phyloP scores from a whole-genome alignment of 116 monocot genomes.

The Papilionanthe hybrid region DNA sequence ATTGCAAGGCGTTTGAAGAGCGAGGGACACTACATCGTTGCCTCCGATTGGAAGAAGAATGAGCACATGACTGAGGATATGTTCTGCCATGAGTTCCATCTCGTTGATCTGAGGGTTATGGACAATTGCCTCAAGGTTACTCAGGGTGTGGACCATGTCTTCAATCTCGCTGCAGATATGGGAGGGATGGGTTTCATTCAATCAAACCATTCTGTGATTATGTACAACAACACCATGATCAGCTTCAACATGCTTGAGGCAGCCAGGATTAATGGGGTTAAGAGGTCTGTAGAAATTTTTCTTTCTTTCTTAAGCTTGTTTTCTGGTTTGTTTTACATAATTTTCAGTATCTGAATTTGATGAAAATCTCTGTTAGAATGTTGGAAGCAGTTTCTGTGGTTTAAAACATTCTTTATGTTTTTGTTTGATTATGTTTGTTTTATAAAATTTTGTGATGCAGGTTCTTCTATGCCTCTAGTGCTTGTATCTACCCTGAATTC shows the following conservation, averaged over 20 bases:
- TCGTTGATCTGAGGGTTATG: constrained; percentile 91
- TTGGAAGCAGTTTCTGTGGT: neutral
- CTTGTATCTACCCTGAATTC: constrained; percentile 93
- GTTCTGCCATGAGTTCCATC: constrained; percentile 95
- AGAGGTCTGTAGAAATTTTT: constrained; percentile 44
- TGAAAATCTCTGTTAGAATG: neutral
- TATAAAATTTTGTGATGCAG: constrained; percentile 22
- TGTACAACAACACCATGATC: constrained; percentile 99
- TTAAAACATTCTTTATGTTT: neutral
- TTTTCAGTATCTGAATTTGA: neutral
- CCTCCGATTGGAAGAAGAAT: constrained; percentile 98
- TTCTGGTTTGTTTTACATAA: neutral
- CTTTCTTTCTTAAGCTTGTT: neutral
- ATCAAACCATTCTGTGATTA: constrained; percentile 94
- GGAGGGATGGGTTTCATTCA: constrained; percentile 99
- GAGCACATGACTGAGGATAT: constrained; percentile 95
- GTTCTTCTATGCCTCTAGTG: constrained; percentile 99
- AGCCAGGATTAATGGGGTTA: constrained; percentile 78
- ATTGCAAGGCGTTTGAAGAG: constrained; percentile 83
- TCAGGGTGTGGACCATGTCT: constrained; percentile 74
- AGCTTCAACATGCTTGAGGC: constrained; percentile 98
- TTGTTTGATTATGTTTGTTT: neutral
- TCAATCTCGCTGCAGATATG: constrained; percentile 96
- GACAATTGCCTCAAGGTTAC: constrained; percentile 94
- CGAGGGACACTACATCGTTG: constrained; percentile 92